Base-by-base conservation (phyloP, 352 stramenopile genomes). In the Halophytophthora batemanensis region DNA sequence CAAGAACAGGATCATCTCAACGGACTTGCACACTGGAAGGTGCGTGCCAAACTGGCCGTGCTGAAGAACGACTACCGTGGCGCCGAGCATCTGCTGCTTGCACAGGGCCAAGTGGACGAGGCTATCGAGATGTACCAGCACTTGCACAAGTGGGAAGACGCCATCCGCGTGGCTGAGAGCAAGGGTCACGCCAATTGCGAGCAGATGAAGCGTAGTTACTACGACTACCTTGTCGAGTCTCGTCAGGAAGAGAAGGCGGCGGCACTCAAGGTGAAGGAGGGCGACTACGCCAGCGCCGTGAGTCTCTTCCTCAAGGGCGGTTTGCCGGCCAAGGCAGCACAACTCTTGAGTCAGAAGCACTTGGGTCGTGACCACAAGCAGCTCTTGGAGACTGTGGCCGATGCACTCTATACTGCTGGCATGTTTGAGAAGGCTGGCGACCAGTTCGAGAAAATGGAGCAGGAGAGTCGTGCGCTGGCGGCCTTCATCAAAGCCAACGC, bases 121-220 rank as follows among this genome's bases (percentile, higher is more conserved):
- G 89, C 90, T 11, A 97, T 98, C 45, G 73, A 92, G 28, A 98
- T 98, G 91, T 98, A 98, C 63, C 86, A 98, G 66, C 79, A 94
- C 25, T 56, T 98, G 43, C 88, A 97, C 54, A 91, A 96, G 61
- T 98, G 87, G 76, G 91, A 98, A 64, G 90, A 98, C 45, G 92
- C 94, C n/a, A 95, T 98, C 50, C 77, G 79, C 25, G 80, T 98
- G 18, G 93, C 92, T 11, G 87, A 98, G 39, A 58, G 80, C 17
- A 91, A 86, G 60, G 86, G 69, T 28, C 85, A 97, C 49, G 48
- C 62, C 0, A 66, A 82, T 21, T 79, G 72, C n/a, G 75, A 95
- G 10, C 66, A 86, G 45, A 98, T 98, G 91, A 89, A 91, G 56
- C 70, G 72, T 31, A 86, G 80, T 40, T 97, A 97, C 70, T 97